phyloP scores from a whole-genome alignment of 495 filamentous ascomycete species.

The Wilcoxina mikolae region DNA sequence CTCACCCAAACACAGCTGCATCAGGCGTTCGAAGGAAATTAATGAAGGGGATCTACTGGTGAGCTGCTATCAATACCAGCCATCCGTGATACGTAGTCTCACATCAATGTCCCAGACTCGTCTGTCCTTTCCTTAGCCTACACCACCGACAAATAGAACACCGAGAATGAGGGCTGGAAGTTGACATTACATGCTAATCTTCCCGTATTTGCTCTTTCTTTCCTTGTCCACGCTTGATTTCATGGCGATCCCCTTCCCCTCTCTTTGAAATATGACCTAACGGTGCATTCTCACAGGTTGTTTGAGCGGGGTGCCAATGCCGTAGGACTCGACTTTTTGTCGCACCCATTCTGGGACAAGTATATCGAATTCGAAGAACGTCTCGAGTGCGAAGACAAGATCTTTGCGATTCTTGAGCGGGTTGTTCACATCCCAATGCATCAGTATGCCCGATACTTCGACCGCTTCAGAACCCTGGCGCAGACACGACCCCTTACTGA shows the following conservation, averaged over 20 bases:
- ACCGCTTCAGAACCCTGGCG: constrained; percentile 70
- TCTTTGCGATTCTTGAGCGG: constrained; percentile 71
- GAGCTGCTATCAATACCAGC: constrained; percentile 25
- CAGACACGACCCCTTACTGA: constrained; percentile 57
- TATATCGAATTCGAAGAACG: constrained; percentile 93
- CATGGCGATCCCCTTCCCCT: constrained; percentile 10
- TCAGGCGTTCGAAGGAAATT: constrained; percentile 8
- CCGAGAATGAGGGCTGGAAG: constrained; percentile 6
- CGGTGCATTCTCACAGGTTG: constrained; percentile 45
- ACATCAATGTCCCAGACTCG: constrained; percentile 27
- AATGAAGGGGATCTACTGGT: constrained; percentile 25
- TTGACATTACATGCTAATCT: constrained; percentile 13
- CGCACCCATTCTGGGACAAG: constrained; percentile 97
- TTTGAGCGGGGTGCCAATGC: constrained; percentile 79
- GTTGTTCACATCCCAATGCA: constrained; percentile 92
- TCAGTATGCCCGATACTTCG: constrained; percentile 90
- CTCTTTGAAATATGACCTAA: constrained; percentile 39
- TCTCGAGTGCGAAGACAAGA: constrained; percentile 68
- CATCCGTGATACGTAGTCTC: constrained; percentile 27
- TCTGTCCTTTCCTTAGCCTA: constrained; percentile 22
- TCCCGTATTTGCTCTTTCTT: constrained; percentile 32
- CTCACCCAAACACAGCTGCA: constrained; percentile 16
- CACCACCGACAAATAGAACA: constrained; percentile 5
- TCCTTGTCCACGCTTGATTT: constrained; percentile 18
- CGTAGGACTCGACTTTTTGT: constrained; percentile 84